Base-by-base conservation (phyloP, 2,329 filamentous ascomycete genomes). In the Albophoma yamanashiensis region DNA sequence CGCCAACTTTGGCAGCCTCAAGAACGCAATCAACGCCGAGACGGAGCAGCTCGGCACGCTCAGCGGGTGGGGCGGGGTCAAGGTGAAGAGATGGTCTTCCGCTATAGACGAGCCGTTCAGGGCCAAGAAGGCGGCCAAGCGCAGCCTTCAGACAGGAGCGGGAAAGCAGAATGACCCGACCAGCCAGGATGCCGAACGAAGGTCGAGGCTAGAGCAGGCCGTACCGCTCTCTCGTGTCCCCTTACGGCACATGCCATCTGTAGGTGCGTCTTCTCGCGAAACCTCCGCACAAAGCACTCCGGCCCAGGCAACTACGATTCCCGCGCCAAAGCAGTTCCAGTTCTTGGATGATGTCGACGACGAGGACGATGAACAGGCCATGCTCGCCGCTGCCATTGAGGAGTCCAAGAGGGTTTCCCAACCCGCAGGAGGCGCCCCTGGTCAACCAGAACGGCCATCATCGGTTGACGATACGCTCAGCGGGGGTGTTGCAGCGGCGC, bases 51-150 rank as follows among this genome's bases (percentile, higher is more conserved):
- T 99, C 42, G 85, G 86, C 17, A 78, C 90, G 63, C 85, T 99
- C n/a, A 83, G 87, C 38, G 94, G 94, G 1, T 99, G 92, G 92
- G 94, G 94, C 40, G 91, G 95, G 74, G 92, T 91, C 76, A 99
- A 99, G 74, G 91, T 97, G 27, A 88, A 89, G 73, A 84, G 86
- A 61, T 97, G 93, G 93, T 88, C 83, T 65, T 82, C 79, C 60
- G 88, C 89, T 12, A 89, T 97, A 1, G 84, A 91, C 62, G 92
- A 96, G 73, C 91, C 91, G 0, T 97, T 97, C 67, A 79, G 91
- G 61, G 85, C 88, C 6, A 85, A 86, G 67, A 89, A 88, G 67
- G 83, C 89, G 2, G 83, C 82, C n/a, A 89, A 77, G 69, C 66
- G 72, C 42, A 65, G 64, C 31, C 61, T 67, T 53, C 69, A 68